Conservation (phyloP, 192 early-diverging fungal genomes). For the Ramicandelaber brevisporus region DNA sequence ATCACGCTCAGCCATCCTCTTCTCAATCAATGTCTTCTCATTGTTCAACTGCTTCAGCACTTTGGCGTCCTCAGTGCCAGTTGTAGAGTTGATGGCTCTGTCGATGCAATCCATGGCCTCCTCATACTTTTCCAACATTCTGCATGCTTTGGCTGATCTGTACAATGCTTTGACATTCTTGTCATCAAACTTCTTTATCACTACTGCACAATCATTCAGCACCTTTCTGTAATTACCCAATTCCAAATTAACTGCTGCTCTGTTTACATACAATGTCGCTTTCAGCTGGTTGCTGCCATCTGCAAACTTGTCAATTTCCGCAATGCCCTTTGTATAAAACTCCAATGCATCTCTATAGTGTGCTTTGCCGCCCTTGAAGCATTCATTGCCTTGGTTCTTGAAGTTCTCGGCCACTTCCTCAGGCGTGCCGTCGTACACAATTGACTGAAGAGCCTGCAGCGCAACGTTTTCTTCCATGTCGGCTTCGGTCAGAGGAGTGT, state of each 20-base stretch:
- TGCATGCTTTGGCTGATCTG: constrained; percentile 61
- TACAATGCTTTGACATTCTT: constrained; percentile 83
- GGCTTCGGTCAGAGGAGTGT: constrained; percentile 26
- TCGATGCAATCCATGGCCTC: constrained; percentile 75
- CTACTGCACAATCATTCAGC: constrained; percentile 72
- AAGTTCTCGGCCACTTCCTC: constrained; percentile 80
- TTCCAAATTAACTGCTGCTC: constrained; percentile 81
- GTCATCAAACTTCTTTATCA: constrained; percentile 38
- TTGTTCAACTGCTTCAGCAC: constrained; percentile 10
- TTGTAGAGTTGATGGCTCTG: constrained; percentile 38
- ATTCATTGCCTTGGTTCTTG: constrained; percentile 89
- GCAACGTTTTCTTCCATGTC: constrained; percentile 44
- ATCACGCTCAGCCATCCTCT: constrained; percentile 3
- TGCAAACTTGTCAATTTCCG: constrained; percentile 33
- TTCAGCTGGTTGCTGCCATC: constrained; percentile 50
- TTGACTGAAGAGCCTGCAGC: constrained; percentile 52
- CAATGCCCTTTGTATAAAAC: constrained; percentile 74
- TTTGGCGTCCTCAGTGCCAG: constrained; percentile 14
- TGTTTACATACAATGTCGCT: constrained; percentile 55
- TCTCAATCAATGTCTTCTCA: no score
- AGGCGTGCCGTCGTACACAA: constrained; percentile 80
- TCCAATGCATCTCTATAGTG: constrained; percentile 48
- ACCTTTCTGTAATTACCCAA: constrained; percentile 62
- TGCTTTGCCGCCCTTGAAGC: constrained; percentile 40
- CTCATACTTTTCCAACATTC: constrained; percentile 45